Conservation (phyloP, 2,329 filamentous ascomycete species). For the Penicillium sclerotiorum region DNA sequence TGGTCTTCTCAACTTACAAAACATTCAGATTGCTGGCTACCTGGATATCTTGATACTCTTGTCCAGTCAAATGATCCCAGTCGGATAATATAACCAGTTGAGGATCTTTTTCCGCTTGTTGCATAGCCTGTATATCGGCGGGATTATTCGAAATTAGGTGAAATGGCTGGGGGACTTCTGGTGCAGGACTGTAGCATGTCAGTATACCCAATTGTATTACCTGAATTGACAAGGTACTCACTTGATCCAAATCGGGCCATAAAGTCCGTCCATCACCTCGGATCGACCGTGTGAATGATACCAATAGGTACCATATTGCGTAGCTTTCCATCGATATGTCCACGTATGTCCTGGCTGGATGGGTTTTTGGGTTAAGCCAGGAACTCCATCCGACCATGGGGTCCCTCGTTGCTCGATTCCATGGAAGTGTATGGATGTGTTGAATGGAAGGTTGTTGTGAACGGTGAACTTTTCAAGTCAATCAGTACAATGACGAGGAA, state of each 20-base stretch:
- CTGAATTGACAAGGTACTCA: conserved; percentile 7
- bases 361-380: conserved; percentile 57
- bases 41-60: conserved; percentile 34
- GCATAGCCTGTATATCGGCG: conserved; percentile 48
- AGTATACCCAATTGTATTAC: not conserved
- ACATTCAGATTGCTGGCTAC: not conserved
- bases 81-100: conserved; percentile 58
- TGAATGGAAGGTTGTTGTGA: conserved; percentile 18
- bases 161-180: conserved; percentile 38
- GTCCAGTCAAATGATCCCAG: conserved; percentile 58
- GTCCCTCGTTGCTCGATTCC: conserved; percentile 37
- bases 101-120: conserved; percentile 52
- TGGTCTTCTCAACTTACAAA: conserved; percentile 7
- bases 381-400: conserved; percentile 63
- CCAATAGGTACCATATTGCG: conserved; percentile 23
- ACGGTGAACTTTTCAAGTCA: conserved; percentile 4
- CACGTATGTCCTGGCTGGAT: conserved; percentile 56
- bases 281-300: conserved; percentile 57
- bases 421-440: conserved; percentile 20
- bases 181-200: conserved; percentile 16
- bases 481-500: no score
- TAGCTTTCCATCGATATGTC: conserved; percentile 51
- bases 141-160: conserved; percentile 47
- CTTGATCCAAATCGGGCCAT: conserved; percentile 50
- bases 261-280: conserved; percentile 62